Evolutionary conservation across 176 grass and related monocot species (phyloP).

Genomic region (Musa acuminata): DNA sequence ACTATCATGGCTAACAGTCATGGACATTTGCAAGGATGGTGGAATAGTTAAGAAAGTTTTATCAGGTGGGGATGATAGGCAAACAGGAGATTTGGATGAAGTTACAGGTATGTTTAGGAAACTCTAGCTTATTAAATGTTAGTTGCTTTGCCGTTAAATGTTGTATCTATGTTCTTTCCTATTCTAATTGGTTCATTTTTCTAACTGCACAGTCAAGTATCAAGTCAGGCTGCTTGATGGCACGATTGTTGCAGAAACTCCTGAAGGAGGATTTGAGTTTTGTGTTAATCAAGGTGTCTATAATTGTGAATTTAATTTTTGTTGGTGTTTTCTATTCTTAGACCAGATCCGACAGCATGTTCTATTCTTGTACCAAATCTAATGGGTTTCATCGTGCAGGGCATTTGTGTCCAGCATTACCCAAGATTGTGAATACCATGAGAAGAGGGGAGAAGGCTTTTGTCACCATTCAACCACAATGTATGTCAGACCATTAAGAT

Average conservation of each 20-base stretch:
- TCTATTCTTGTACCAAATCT: neutral
- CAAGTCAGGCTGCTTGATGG: slow-evolving; percentile 23
- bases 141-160: neutral
- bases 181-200: neutral
- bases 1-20: slow-evolving; percentile 30
- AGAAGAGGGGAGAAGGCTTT: no score
- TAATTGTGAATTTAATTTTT: neutral
- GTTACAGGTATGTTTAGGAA: slow-evolving; percentile 15
- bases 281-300: slow-evolving; percentile 29
- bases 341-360: neutral
- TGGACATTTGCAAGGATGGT: slow-evolving; percentile 30
- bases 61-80: slow-evolving; percentile 16
- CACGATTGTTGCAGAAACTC: no score
- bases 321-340: neutral
- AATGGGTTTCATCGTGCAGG: neutral
- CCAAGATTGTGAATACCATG: slow-evolving; percentile 2
- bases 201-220: slow-evolving; percentile 26
- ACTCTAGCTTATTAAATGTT: neutral
- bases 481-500: no score
- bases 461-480: no score
- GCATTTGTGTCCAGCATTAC: neutral
- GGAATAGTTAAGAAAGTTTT: slow-evolving; percentile 34
- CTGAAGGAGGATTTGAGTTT: slow-evolving; percentile 31
- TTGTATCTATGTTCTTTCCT: neutral
- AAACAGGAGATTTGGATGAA: slow-evolving; percentile 35